phyloP scores from a whole-genome alignment of 768 basidiomycete genomes.

The Leccinellum luteum region DNA sequence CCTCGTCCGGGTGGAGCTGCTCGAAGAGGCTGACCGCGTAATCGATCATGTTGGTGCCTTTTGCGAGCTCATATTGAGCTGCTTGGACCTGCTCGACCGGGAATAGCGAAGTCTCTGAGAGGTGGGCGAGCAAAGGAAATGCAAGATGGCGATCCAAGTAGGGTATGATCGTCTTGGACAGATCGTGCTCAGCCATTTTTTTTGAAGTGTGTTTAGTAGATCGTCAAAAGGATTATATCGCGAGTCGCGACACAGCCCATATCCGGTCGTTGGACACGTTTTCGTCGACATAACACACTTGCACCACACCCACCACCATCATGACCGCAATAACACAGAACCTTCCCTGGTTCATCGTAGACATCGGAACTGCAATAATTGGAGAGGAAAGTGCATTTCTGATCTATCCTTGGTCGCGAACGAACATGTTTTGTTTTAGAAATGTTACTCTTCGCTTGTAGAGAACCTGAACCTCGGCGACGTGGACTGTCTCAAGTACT shows the following conservation, averaged over 20 bases:
- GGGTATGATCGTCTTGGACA: conserved; percentile 86
- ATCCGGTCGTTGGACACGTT: not conserved
- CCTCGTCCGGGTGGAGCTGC: conserved; percentile 70
- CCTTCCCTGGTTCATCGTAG: conserved; percentile 81
- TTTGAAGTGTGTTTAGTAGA: conserved; percentile 6
- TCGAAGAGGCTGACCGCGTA: conserved; percentile 81
- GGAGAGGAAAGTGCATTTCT: conserved; percentile 55
- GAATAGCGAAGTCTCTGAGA: conserved; percentile 73
- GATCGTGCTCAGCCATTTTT: conserved; percentile 84
- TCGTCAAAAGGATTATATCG: conserved; percentile 4
- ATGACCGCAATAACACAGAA: conserved; percentile 81
- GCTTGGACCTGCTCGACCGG: conserved; percentile 74
- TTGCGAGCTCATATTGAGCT: conserved; percentile 97
- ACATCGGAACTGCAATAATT: conserved; percentile 77
- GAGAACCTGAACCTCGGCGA: conserved; percentile 80
- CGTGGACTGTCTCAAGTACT: conserved; percentile 84
- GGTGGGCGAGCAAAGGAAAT: conserved; percentile 89
- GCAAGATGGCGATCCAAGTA: conserved; percentile 94
- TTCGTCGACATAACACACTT: not conserved
- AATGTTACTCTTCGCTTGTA: conserved; percentile 88
- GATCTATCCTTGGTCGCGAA: not conserved
- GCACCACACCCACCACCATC: conserved; percentile 19
- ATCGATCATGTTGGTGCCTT: conserved; percentile 98
- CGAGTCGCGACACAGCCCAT: conserved; percentile 28
- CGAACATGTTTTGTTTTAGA: conserved; percentile 41